A percentile compares a stretch with the other conserved stretches of the same genome.
These are phyloP conservation scores for Protostelium mycophagum DNA, from an alignment of 78 protist species.

Conservation along the genomic window DNA sequence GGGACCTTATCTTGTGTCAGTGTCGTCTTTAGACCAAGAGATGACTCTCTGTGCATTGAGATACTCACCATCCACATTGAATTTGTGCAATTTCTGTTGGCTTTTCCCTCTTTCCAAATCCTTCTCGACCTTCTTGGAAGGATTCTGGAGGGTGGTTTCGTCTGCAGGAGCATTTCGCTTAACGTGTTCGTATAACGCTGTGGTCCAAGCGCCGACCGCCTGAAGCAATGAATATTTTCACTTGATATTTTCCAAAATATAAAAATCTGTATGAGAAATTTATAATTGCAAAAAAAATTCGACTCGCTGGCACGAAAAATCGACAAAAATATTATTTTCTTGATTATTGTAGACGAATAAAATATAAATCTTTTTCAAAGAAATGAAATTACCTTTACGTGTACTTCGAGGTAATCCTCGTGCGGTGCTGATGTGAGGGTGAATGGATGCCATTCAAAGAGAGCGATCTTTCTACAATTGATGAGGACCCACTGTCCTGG, in stretches of 20 bases:
- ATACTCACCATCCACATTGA: background rate
- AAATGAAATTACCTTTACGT: constrained; percentile 44
- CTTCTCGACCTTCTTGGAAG: too few relatives aligned
- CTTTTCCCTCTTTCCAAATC: background rate
- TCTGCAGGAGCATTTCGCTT: constrained; percentile 30
- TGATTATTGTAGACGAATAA: too few relatives aligned
- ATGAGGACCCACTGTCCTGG: constrained; percentile 48
- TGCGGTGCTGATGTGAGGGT: constrained; percentile 87
- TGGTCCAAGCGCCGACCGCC: constrained; percentile 63
- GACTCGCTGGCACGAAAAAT: too few relatives aligned
- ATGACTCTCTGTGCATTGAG: background rate
- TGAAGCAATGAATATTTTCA: constrained; percentile 10
- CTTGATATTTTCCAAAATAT: background rate
- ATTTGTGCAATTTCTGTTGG: background rate
- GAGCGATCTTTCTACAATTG: constrained; percentile 42
- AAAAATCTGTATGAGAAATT: too few relatives aligned
- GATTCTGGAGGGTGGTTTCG: too few relatives aligned
- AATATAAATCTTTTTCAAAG: too few relatives aligned
- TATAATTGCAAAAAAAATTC: too few relatives aligned
- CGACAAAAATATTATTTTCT: too few relatives aligned
- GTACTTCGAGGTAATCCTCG: constrained; percentile 56
- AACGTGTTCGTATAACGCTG: constrained; percentile 16
- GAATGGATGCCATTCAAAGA: constrained; percentile 86
- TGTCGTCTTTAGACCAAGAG: too few relatives aligned
- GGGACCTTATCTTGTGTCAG: constrained; percentile 56